Base-by-base conservation (phyloP, 768 basidiomycete species). In the Tephrocybe sp. region DNA sequence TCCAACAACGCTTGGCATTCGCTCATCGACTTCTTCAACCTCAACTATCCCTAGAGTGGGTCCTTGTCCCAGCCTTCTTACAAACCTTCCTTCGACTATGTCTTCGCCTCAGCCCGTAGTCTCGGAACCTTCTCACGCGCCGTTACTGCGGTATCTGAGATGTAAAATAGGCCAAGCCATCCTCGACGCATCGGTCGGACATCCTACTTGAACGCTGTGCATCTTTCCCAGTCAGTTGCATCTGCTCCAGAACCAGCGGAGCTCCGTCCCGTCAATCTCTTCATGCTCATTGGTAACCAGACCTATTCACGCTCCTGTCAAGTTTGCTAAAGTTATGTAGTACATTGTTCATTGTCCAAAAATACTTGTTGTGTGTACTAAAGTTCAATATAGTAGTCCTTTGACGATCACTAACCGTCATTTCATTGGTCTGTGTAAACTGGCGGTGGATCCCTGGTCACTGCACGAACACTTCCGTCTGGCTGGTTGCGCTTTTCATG, bases 111-210 rank as follows among this genome's bases (percentile, higher is more conserved):
- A 38, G 40, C 27, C 41, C 16, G 11, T 21, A 6, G 34, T 49
- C 12, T 45, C 45, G 34, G 52, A 49, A 33, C 54, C 58, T 33
- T 34, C 57, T 45, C 57, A 58, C 29, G 33, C 49, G 37, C 54
- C 55, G 18, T 55, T 67, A 42, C 15, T 65, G 50, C 57, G 47
- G 44, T 65, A 66, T 48, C 29, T 68, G 23, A 46, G 59, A 16
- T 46, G 36, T 37, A 66, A 68, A 42, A 65, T 66, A 33, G 37
- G 47, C 15, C 42, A 51, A 41, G 57, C 53, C 39, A 49, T 64
- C 13, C 50, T 64, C 13, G 16, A 15, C 31, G 42, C 54, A 37
- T 39, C 50, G 41, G 46, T 46, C 21, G 45, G 50, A 24, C 23
- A 43, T 34, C 31, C 53, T 31, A 18, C 34, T 15, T 53, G 36